phyloP scores from a whole-genome alignment of 495 filamentous ascomycete species.

The Pyronema omphalodes region DNA sequence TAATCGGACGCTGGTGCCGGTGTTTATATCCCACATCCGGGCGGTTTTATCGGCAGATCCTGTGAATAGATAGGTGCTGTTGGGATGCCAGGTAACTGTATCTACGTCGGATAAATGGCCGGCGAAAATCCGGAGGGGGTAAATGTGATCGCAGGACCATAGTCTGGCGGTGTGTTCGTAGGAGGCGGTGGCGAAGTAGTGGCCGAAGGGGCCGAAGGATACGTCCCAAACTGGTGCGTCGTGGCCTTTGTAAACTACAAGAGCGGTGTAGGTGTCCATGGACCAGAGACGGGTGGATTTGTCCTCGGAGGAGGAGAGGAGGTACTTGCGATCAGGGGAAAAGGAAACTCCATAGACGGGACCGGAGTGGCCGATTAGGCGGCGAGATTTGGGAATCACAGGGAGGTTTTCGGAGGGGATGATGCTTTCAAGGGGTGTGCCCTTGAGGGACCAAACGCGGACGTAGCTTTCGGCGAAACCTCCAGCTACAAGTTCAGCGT shows the following conservation, averaged over 20 bases:
- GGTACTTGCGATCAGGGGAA: conserved; percentile 55
- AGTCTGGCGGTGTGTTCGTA: conserved; percentile 79
- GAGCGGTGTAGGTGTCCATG: conserved; percentile 67
- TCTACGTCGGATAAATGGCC: conserved; percentile 85
- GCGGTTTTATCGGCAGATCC: conserved; percentile 77
- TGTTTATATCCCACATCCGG: conserved; percentile 88
- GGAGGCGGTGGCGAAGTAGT: conserved; percentile 79
- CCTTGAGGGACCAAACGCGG: conserved; percentile 76
- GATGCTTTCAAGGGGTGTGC: conserved; percentile 39
- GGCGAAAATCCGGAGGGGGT: conserved; percentile 69
- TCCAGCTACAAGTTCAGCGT: conserved; percentile 63
- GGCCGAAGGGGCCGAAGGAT: conserved; percentile 79
- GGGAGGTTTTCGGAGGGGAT: conserved; percentile 26
- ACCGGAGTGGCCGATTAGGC: conserved; percentile 78
- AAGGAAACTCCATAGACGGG: conserved; percentile 82
- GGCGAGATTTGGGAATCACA: conserved; percentile 43
- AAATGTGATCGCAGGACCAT: conserved; percentile 80
- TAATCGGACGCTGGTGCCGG: conserved; percentile 67
- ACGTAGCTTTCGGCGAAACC: conserved; percentile 90
- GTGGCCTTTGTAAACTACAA: conserved; percentile 85
- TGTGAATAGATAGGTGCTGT: conserved; percentile 80
- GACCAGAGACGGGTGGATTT: conserved; percentile 82
- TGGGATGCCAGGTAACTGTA: conserved; percentile 74
- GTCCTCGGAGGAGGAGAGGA: conserved; percentile 78
- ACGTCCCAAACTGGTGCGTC: conserved; percentile 76